These are phyloP conservation scores for Elsinoe necatrix DNA, from an alignment of 2,329 filamentous ascomycete genomes.

Conservation along the genomic window DNA sequence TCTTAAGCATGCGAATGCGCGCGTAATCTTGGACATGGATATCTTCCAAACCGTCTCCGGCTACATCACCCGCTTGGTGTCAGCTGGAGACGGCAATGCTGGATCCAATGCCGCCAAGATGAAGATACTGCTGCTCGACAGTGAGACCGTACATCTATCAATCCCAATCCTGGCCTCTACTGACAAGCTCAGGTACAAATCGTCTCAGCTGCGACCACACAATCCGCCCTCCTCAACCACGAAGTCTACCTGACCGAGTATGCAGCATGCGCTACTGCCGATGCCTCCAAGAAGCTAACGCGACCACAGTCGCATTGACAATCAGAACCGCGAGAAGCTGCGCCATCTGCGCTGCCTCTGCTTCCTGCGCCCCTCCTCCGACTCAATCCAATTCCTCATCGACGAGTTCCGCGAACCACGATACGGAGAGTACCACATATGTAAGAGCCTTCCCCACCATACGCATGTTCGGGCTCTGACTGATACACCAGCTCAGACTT, in stretches of 20 bases:
- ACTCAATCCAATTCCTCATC: conserved; percentile 86
- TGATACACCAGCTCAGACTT: conserved; percentile 52
- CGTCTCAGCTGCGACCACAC: conserved; percentile 88
- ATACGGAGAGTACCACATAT: conserved; percentile 94
- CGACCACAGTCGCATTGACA: conserved; percentile 64
- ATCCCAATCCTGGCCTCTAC: neutral
- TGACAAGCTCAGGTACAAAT: conserved; percentile 58
- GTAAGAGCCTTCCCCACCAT: conserved; percentile 28
- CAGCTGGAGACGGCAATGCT: conserved; percentile 57
- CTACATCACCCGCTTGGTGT: conserved; percentile 95
- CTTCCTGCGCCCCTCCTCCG: conserved; percentile 83
- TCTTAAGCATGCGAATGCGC: neutral
- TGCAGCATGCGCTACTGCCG: conserved; percentile 17
- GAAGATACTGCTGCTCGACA: conserved; percentile 93
- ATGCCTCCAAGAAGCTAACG: conserved; percentile 14
- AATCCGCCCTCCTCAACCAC: conserved; percentile 88
- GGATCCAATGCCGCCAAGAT: conserved; percentile 75
- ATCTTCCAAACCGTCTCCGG: conserved; percentile 85
- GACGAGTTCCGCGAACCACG: conserved; percentile 94
- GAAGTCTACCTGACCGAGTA: conserved; percentile 94
- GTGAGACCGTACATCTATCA: conserved; percentile 62
- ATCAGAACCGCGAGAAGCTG: conserved; percentile 89
- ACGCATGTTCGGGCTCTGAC: conserved; percentile 23
- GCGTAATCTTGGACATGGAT: conserved; percentile 57
- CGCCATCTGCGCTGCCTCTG: conserved; percentile 89